phyloP scores from a whole-genome alignment of 2,329 filamentous ascomycete species.

The Dendrostoma leiphaemia region DNA sequence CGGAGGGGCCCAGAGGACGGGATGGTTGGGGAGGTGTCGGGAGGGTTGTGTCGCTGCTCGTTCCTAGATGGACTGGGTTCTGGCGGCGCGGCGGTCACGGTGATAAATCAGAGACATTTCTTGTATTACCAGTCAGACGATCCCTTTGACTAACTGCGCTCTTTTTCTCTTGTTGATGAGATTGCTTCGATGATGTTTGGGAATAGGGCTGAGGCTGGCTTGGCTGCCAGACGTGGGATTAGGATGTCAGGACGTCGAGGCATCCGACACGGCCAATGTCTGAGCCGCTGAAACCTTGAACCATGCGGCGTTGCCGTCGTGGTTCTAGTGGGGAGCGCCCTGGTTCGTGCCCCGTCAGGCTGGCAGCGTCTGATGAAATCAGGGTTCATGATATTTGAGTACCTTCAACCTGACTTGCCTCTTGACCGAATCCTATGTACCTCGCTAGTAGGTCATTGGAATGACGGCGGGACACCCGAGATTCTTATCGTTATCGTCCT shows the following conservation, averaged over 20 bases:
- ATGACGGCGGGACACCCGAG: background rate
- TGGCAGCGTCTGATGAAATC: background rate
- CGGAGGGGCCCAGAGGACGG: background rate
- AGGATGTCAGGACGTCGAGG: no score
- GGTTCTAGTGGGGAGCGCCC: background rate
- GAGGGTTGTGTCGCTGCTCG: background rate
- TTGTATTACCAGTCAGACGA: background rate
- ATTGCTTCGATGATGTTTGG: background rate
- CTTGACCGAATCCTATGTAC: background rate
- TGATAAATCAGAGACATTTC: background rate
- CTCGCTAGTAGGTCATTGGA: background rate
- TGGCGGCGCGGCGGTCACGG: background rate
- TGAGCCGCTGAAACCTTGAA: background rate
- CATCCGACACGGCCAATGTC: background rate
- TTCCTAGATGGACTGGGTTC: background rate
- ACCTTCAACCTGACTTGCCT: background rate
- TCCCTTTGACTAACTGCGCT: background rate
- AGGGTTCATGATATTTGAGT: background rate
- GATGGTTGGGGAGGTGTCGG: background rate
- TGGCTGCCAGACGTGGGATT: no score
- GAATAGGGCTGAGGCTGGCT: background rate
- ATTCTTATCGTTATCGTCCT: conserved; percentile 1
- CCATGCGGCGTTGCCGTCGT: background rate
- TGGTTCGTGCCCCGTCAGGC: background rate
- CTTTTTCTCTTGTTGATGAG: background rate